Percentiles rank a stretch among this genome's conserved stretches.
These are phyloP conservation scores for Cyclotella kingstonii DNA, from an alignment of 108 stramenopile species.

Conservation along the genomic window DNA sequence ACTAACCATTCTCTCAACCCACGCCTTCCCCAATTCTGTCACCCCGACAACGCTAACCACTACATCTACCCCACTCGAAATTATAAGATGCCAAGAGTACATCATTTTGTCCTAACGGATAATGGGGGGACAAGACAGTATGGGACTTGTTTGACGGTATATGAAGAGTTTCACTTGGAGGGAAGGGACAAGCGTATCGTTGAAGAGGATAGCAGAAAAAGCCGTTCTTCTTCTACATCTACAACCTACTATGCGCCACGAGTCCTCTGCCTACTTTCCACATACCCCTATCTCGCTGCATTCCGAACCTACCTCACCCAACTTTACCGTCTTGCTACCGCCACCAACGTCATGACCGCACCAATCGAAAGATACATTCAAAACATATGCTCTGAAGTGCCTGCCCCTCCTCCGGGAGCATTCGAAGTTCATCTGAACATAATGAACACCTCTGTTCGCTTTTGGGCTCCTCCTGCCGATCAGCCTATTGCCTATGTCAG, in stretches of 20 bases:
- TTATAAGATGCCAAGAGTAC: constrained; percentile 68
- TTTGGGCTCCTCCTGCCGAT: constrained; percentile 89
- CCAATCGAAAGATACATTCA: constrained; percentile 94
- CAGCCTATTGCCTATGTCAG: constrained; percentile 92
- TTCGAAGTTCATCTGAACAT: constrained; percentile 82
- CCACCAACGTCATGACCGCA: constrained; percentile 79
- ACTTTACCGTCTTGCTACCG: constrained; percentile 88
- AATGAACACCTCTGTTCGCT: constrained; percentile 61
- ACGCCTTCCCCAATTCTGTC: constrained; percentile 77
- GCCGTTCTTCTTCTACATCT: too few relatives aligned
- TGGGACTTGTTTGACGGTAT: constrained; percentile 75
- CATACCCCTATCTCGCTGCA: constrained; percentile 89
- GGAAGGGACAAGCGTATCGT: constrained; percentile 20
- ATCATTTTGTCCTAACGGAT: constrained; percentile 81
- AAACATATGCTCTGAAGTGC: constrained; percentile 92
- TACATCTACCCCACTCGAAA: constrained; percentile 45
- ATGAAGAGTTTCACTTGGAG: constrained; percentile 63
- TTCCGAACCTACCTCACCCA: constrained; percentile 89
- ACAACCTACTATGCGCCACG: constrained; percentile 72
- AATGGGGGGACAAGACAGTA: constrained; percentile 75
- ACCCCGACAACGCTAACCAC: constrained; percentile 60
- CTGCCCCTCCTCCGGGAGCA: constrained; percentile 92
- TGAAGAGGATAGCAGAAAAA: constrained; percentile 8
- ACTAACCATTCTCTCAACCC: constrained; percentile 66
- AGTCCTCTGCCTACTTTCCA: constrained; percentile 87